Base-by-base conservation (phyloP, 2,329 filamentous ascomycete genomes). In the Exophiala spinifera region DNA sequence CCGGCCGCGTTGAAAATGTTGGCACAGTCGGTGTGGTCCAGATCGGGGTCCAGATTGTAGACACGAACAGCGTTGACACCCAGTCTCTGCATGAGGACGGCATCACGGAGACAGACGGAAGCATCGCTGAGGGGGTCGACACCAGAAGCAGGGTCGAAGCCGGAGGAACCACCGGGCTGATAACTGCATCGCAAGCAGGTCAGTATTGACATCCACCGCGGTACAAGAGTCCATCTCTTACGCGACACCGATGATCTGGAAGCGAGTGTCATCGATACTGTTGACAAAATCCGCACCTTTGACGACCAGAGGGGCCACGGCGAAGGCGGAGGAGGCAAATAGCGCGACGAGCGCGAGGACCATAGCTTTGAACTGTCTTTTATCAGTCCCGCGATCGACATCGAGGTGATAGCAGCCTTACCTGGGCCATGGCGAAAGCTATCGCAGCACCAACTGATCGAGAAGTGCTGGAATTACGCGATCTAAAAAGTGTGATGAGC, bases 1-100 rank as follows among this genome's bases (percentile, higher is more conserved):
- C 83, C 83, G 25, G 81, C 82, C 2, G 77, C 76, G 64, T 85
- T 84, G 77, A 86, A 85, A 69, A 85, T 84, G 56, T 77, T 81
- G 55, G 77, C 80, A 66, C 83, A 86, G 55, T 79, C 72, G 60
- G 83, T 79, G 69, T 86, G 83, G 68, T 85, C 79, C 53, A 81
- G 67, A 2, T 72, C 71, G 15, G 82, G 81, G 59, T 82, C 77
- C 57, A 86, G 69, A 67, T 85, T 85, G 76, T 86, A 86, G 50
- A 82, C 77, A 55, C 83, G 81, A 62, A 86, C 82, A 7, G 82
- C 83, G 70, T 86, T 86, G 61, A 79, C 78, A 67, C 83, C 83
- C 47, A 86, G 71, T 56, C 74, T 70, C 70, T 86, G 83, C 74
- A 86, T 81, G 43, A 86, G 71, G 19, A 80, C 79, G 15, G 83